Evolutionary conservation across 352 stramenopile species (phyloP).

Genomic region (Globisporangium apiculatum): DNA sequence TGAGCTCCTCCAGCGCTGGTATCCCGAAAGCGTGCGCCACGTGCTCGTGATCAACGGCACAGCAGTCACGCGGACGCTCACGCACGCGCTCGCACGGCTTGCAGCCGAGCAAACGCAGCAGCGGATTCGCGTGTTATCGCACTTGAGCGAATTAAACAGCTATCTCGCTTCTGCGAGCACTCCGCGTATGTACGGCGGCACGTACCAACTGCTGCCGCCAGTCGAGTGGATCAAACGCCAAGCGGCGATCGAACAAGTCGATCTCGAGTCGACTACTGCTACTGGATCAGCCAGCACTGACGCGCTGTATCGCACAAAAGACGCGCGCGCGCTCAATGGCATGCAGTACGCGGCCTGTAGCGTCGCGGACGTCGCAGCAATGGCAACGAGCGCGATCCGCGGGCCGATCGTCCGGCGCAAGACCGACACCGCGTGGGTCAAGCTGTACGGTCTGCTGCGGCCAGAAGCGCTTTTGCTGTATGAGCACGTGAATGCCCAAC

Average conservation of each 20-base stretch:
- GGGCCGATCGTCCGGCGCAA: slow-evolving; percentile 64
- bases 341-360: slow-evolving; percentile 79
- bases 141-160: slow-evolving; percentile 34
- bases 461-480: slow-evolving; percentile 71
- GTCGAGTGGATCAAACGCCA: slow-evolving; percentile 57
- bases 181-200: slow-evolving; percentile 55
- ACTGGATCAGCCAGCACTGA: slow-evolving; percentile 6
- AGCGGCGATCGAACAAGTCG: slow-evolving; percentile 65
- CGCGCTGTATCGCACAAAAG: slow-evolving; percentile 46
- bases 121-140: slow-evolving; percentile 42
- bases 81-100: slow-evolving; percentile 43
- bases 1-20: slow-evolving; percentile 51
- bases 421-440: slow-evolving; percentile 56
- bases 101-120: slow-evolving; percentile 37
- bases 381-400: slow-evolving; percentile 64
- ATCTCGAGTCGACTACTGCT: slow-evolving; percentile 29
- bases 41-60: slow-evolving; percentile 63
- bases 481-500: slow-evolving; percentile 38
- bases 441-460: slow-evolving; percentile 60
- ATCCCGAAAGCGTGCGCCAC: slow-evolving; percentile 51
- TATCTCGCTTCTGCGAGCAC: slow-evolving; percentile 39
- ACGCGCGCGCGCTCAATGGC: slow-evolving; percentile 54
- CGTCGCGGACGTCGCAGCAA: slow-evolving; percentile 52
- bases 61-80: slow-evolving; percentile 42
- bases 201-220: slow-evolving; percentile 44